A percentile compares a stretch with the other conserved stretches of the same genome.
These are phyloP conservation scores for Arabis alpina DNA, from an alignment of 345 rosid genomes.

Conservation along the genomic window DNA sequence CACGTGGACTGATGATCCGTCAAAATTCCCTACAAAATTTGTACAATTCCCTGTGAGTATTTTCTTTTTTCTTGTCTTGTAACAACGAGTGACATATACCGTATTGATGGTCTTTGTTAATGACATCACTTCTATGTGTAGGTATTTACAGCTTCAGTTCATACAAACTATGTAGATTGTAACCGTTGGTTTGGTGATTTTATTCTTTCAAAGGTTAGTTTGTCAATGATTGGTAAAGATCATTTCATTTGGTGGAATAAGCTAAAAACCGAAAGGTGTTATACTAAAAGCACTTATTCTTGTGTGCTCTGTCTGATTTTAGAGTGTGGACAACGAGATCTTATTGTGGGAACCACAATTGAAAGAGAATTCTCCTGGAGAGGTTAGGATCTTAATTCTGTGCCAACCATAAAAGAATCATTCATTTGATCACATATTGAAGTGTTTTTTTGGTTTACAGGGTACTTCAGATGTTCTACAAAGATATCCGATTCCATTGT, in stretches of 20 bases:
- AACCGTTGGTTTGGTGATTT: conserved; percentile 97
- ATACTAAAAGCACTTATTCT: neutral
- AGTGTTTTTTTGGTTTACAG: conserved; percentile 40
- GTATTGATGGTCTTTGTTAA: neutral
- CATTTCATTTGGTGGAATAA: conserved; percentile 21
- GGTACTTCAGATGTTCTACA: conserved; percentile 88
- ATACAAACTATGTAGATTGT: conserved; percentile 93
- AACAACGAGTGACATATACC: neutral
- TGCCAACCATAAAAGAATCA: neutral
- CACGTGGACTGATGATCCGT: conserved; percentile 91
- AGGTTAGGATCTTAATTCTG: conserved; percentile 55
- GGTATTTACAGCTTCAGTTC: conserved; percentile 95
- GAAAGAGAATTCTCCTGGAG: conserved; percentile 98
- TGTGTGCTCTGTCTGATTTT: conserved; percentile 37
- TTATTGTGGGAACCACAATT: conserved; percentile 92
- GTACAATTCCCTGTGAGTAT: conserved; percentile 92
- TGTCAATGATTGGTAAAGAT: neutral
- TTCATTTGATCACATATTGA: conserved; percentile 5
- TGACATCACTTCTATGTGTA: conserved; percentile 42
- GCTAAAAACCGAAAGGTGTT: neutral
- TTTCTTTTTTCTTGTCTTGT: conserved; percentile 20
- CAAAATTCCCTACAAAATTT: conserved; percentile 91
- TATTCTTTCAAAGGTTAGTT: conserved; percentile 81
- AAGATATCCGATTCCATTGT: conserved; percentile 89
- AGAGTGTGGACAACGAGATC: conserved; percentile 99